Percentiles rank a stretch among this genome's conserved stretches.
Conservation (phyloP, 169 alveolate species). For the Cryptosporidium sp. region DNA sequence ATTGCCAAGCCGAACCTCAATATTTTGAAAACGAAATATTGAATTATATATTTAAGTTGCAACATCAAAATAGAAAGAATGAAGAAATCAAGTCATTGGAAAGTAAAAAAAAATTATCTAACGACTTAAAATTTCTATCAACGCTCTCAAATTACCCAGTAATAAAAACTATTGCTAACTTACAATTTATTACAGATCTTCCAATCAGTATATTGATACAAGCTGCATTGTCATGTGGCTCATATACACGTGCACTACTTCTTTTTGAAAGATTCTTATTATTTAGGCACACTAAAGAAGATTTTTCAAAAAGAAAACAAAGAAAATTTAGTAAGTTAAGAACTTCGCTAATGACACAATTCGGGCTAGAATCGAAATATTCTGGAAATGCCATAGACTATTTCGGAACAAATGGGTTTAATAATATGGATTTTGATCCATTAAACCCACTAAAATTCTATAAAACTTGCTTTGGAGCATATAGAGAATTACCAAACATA, state of each 20-base stretch:
- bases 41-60: slow-evolving; percentile 15
- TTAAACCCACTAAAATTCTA: slow-evolving; percentile 53
- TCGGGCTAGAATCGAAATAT: slow-evolving; percentile 36
- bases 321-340: slow-evolving; percentile 3
- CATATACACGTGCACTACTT: slow-evolving; percentile 61
- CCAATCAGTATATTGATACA: slow-evolving; percentile 60
- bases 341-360: slow-evolving; percentile 40
- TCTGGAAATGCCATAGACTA: slow-evolving; percentile 66
- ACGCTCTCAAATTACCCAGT: slow-evolving; percentile 39
- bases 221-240: slow-evolving; percentile 59
- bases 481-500: slow-evolving; percentile 14
- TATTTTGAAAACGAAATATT: slow-evolving; percentile 24
- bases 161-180: slow-evolving; percentile 29
- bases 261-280: slow-evolving; percentile 62
- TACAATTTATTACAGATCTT: slow-evolving; percentile 57
- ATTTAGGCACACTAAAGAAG: neutral
- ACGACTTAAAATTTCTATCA: slow-evolving; percentile 8
- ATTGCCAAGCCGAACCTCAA: neutral
- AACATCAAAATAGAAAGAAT: neutral
- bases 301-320: slow-evolving; percentile 25
- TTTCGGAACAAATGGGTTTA: slow-evolving; percentile 59
- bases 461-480: slow-evolving; percentile 3
- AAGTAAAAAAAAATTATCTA: neutral
- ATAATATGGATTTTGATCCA: slow-evolving; percentile 56
- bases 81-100: slow-evolving; percentile 3